A percentile compares a stretch with the other conserved stretches of the same genome.
Evolutionary conservation across 768 basidiomycete species (phyloP).

Genomic region (Phylloporus sp.): DNA sequence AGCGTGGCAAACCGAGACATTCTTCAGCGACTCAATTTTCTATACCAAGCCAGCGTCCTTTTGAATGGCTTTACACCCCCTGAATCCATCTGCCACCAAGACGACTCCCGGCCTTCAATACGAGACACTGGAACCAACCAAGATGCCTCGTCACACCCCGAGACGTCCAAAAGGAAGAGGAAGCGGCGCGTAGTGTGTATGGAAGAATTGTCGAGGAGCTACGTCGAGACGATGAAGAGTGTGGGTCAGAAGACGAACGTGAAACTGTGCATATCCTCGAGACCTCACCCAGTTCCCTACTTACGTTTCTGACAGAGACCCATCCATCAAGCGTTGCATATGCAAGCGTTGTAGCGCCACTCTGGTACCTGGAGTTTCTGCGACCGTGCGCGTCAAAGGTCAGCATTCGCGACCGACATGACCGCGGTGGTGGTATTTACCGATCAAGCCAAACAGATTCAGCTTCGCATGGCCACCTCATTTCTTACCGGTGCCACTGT

Average conservation of each 20-base stretch:
- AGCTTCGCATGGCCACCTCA: conserved; percentile 46
- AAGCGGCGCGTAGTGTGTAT: conserved; percentile 30
- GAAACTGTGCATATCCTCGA: conserved; percentile 53
- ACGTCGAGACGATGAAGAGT: conserved; percentile 60
- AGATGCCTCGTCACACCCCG: not conserved
- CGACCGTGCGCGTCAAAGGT: conserved; percentile 65
- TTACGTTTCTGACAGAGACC: conserved; percentile 60
- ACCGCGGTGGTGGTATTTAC: not conserved
- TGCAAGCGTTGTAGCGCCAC: conserved; percentile 66
- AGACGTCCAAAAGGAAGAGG: conserved; percentile 10
- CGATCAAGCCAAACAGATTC: conserved; percentile 35
- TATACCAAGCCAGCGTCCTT: conserved; percentile 77
- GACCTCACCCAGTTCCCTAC: not conserved
- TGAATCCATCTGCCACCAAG: not conserved
- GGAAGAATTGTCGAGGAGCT: conserved; percentile 59
- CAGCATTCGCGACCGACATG: conserved; percentile 12
- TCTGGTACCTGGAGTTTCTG: conserved; percentile 66
- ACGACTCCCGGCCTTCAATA: not conserved
- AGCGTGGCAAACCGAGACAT: conserved; percentile 67
- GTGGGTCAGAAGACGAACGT: conserved; percentile 76
- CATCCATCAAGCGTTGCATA: conserved; percentile 74
- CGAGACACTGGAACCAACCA: not conserved
- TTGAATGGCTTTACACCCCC: conserved; percentile 39
- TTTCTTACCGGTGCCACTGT: conserved; percentile 55
- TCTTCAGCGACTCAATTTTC: conserved; percentile 79